Evolutionary conservation across 2,329 filamentous ascomycete genomes (phyloP).

Genomic region (Endoconidiophora laricicola): DNA sequence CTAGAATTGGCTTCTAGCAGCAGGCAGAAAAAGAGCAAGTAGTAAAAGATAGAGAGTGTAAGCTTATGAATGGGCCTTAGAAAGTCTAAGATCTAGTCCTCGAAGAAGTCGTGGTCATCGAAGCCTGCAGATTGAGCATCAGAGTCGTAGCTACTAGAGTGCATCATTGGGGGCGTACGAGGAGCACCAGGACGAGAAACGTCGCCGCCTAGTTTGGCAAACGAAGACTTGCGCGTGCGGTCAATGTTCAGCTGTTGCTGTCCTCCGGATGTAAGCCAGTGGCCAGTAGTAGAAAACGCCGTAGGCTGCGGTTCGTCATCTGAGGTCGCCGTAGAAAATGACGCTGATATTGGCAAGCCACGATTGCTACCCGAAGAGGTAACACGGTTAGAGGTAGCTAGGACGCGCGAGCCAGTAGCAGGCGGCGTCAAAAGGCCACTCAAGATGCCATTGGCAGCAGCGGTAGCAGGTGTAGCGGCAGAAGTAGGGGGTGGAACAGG

Average conservation of each 20-base stretch:
- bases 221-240: not conserved
- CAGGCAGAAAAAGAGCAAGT: not conserved
- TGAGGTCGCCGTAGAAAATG: slow-evolving; percentile 14
- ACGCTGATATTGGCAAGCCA: slow-evolving; percentile 33
- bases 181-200: slow-evolving; percentile 22
- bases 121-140: slow-evolving; percentile 43
- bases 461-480: not conserved
- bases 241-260: slow-evolving; percentile 16
- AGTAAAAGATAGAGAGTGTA: not conserved
- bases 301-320: slow-evolving; percentile 33
- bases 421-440: slow-evolving; percentile 84
- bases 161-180: slow-evolving; percentile 47
- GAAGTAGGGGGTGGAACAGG: not conserved
- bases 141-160: slow-evolving; percentile 38
- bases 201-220: slow-evolving; percentile 18
- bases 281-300: slow-evolving; percentile 43
- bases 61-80: not conserved
- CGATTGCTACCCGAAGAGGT: not conserved
- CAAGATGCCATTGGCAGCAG: slow-evolving; percentile 31
- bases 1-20: no score
- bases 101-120: slow-evolving; percentile 43
- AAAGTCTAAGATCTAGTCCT: slow-evolving; percentile 24
- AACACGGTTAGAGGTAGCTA: not conserved
- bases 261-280: slow-evolving; percentile 30
- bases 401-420: slow-evolving; percentile 45